A percentile compares a stretch with the other conserved stretches of the same genome.
phyloP scores from a whole-genome alignment of 2,329 filamentous ascomycete genomes.

The Venturia nashicola region DNA sequence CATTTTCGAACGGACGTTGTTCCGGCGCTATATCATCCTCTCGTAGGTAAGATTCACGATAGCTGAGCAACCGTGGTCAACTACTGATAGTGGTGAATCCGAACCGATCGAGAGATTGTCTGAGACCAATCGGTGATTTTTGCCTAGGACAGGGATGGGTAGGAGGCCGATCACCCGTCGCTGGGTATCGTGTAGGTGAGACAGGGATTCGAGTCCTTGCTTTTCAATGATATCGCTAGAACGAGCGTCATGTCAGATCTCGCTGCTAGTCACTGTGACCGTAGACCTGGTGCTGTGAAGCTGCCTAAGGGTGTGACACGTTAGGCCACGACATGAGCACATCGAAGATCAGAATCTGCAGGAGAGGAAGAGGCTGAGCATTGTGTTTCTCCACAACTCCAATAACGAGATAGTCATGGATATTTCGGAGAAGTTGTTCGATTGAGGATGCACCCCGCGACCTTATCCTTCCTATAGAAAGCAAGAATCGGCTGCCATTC shows the following conservation, averaged over 20 bases:
- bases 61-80: neutral
- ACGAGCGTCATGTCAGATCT: neutral
- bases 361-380: neutral
- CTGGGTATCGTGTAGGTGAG: neutral
- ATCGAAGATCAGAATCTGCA: neutral
- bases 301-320: neutral
- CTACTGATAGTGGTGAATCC: neutral
- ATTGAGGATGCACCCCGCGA: neutral
- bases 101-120: neutral
- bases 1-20: neutral
- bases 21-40: neutral
- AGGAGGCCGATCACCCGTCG: neutral
- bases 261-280: neutral
- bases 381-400: neutral
- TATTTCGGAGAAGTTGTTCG: neutral
- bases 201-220: neutral
- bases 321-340: neutral
- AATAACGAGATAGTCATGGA: neutral
- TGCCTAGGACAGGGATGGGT: neutral
- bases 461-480: neutral
- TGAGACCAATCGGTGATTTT: conserved; percentile 4
- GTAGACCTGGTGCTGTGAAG: neutral
- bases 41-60: neutral
- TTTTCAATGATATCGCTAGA: neutral
- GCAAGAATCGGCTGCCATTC: neutral